A percentile compares a stretch with the other conserved stretches of the same genome.
These are phyloP conservation scores for Arctostaphylos glauca DNA, from an alignment of 148 eudicot species.

Conservation along the genomic window DNA sequence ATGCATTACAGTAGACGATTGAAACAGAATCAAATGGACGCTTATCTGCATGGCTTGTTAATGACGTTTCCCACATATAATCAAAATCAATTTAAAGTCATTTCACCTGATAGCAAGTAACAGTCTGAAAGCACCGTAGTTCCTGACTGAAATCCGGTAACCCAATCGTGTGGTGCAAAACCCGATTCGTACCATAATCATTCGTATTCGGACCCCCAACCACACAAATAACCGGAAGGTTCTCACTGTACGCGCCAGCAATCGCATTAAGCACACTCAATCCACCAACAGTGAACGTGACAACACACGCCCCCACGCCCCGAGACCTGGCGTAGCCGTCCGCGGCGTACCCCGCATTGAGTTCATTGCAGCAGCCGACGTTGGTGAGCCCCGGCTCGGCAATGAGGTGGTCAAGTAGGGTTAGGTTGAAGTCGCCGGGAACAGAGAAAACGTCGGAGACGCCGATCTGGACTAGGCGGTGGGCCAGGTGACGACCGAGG, in stretches of 20 bases:
- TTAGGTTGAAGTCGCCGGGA: constrained; percentile 27
- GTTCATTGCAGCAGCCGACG: constrained; percentile 18
- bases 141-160: constrained; percentile 32
- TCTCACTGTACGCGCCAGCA: constrained; percentile 27
- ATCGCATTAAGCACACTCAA: constrained; percentile 15
- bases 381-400: constrained; percentile 33
- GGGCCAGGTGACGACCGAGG: constrained; percentile 21
- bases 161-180: constrained; percentile 32
- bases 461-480: constrained; percentile 14
- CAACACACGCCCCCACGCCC: constrained; percentile 30
- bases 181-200: constrained; percentile 28
- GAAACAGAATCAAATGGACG: too few relatives aligned
- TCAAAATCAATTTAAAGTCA: not conserved
- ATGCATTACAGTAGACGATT: too few relatives aligned
- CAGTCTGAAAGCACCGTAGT: constrained; percentile 25
- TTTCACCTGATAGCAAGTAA: constrained; percentile 29
- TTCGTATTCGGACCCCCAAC: constrained; percentile 32
- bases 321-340: constrained; percentile 22
- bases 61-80: too few relatives aligned
- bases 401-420: constrained; percentile 31
- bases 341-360: constrained; percentile 18
- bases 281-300: constrained; percentile 20
- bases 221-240: constrained; percentile 26
- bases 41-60: too few relatives aligned
- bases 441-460: constrained; percentile 19